These are phyloP conservation scores for Avena sativa DNA, from an alignment of 176 grass and related monocot species.

Conservation along the genomic window DNA sequence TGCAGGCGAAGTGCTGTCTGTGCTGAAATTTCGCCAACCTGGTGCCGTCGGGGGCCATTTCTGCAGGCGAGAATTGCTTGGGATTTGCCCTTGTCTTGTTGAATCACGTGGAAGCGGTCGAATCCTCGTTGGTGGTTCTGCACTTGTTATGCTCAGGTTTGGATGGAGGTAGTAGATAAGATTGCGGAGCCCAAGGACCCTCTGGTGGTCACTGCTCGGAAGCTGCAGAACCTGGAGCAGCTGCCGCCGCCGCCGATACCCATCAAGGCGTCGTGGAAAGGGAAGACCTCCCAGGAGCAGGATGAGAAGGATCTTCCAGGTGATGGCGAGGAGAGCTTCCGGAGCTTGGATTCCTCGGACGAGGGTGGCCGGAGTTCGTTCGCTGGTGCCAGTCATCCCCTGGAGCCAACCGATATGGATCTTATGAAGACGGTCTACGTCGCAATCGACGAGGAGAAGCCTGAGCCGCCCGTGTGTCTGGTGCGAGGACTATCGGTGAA, in stretches of 20 bases:
- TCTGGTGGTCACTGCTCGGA: slow-evolving; percentile 38
- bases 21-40: slow-evolving; percentile 24
- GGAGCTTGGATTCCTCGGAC: slow-evolving; percentile 73
- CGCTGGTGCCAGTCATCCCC: slow-evolving; percentile 84
- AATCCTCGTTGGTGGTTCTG: slow-evolving; percentile 26
- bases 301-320: slow-evolving; percentile 64
- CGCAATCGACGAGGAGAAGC: slow-evolving; percentile 78
- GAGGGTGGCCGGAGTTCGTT: slow-evolving; percentile 75
- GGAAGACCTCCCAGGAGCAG: slow-evolving; percentile 58
- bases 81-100: slow-evolving; percentile 5
- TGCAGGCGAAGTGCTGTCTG: slow-evolving; percentile 25
- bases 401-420: slow-evolving; percentile 89
- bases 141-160: slow-evolving; percentile 45
- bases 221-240: slow-evolving; percentile 51
- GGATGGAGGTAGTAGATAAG: slow-evolving; percentile 60
- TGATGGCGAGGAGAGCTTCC: slow-evolving; percentile 82
- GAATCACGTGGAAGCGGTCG: background rate
- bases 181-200: slow-evolving; percentile 60
- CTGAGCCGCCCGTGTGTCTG: slow-evolving; percentile 43
- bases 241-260: slow-evolving; percentile 34
- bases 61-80: slow-evolving; percentile 10
- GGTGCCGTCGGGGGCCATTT: slow-evolving; percentile 12
- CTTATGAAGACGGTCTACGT: slow-evolving; percentile 93
- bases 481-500: slow-evolving; percentile 70
- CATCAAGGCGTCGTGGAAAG: slow-evolving; percentile 67